Conservation (phyloP, 495 filamentous ascomycete species). For the Astrothelium macrocarpum region DNA sequence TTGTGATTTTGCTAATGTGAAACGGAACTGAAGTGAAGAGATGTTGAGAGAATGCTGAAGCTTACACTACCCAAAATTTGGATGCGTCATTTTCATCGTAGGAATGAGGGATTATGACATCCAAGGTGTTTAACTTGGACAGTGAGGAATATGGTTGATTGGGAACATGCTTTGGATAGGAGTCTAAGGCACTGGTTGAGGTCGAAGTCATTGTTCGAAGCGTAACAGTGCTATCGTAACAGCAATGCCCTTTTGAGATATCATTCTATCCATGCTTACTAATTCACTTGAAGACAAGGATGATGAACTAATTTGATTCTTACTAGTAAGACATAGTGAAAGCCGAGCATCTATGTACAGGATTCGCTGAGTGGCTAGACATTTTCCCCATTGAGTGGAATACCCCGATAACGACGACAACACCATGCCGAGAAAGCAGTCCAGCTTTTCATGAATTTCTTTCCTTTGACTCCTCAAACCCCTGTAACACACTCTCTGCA, state of each 20-base stretch:
- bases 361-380: not conserved
- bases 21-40: not conserved
- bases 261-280: too few species aligned
- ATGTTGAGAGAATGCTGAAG: not conserved
- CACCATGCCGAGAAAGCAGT: too few species aligned
- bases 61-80: conserved; percentile 17
- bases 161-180: conserved; percentile 10
- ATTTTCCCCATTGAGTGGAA: conserved; percentile 1
- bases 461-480: conserved; percentile 20
- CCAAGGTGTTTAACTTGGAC: conserved; percentile 17
- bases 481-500: conserved; percentile 22
- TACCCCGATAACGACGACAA: not conserved
- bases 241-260: not conserved
- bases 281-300: too few species aligned
- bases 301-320: too few species aligned
- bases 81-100: not conserved
- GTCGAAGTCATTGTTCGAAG: not conserved
- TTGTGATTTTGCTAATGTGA: not conserved
- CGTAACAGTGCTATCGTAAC: not conserved
- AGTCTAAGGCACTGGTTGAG: conserved; percentile 2
- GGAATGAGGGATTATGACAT: conserved; percentile 15
- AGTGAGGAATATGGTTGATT: conserved; percentile 15
- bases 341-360: not conserved
- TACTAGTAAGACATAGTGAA: not conserved
- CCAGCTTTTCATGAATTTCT: conserved; percentile 23